Evolutionary conservation across 2,329 filamentous ascomycete genomes (phyloP).

Genomic region (Sphaerulina vaccinii): DNA sequence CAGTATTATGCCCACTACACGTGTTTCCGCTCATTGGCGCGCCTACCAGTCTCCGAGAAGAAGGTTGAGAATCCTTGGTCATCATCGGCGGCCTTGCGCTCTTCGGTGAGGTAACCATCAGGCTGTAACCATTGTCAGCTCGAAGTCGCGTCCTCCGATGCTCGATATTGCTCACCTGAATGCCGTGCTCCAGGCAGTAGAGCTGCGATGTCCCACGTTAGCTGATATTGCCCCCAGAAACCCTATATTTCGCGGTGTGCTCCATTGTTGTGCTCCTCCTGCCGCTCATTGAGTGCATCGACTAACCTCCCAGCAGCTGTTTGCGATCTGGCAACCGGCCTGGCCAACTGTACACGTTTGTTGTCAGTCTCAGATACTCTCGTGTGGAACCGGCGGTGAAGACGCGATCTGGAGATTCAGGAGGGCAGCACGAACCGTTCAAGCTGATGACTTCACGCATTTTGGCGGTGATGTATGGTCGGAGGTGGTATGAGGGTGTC

Average conservation of each 20-base stretch:
- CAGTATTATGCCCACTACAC: slow-evolving; percentile 55
- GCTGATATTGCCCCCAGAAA: slow-evolving; percentile 33
- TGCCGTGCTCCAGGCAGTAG: slow-evolving; percentile 99
- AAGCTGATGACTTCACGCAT: slow-evolving; percentile 99
- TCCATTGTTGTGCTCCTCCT: slow-evolving; percentile 11
- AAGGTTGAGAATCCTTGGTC: slow-evolving; percentile 99
- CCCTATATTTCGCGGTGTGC: slow-evolving; percentile 27
- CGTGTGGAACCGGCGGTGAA: slow-evolving; percentile 41
- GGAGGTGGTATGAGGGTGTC: slow-evolving; percentile 20
- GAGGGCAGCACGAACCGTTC: slow-evolving; percentile 71
- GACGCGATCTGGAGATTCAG: slow-evolving; percentile 36
- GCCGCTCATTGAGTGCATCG: slow-evolving; percentile 29
- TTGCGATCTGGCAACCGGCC: slow-evolving; percentile 99
- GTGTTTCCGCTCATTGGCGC: not conserved
- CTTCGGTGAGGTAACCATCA: slow-evolving; percentile 97
- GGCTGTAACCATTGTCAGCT: slow-evolving; percentile 59
- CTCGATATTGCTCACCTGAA: slow-evolving; percentile 70
- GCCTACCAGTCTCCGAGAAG: slow-evolving; percentile 96
- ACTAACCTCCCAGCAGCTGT: slow-evolving; percentile 99
- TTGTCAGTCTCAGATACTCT: slow-evolving; percentile 49
- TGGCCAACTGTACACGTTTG: slow-evolving; percentile 78
- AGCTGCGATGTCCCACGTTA: slow-evolving; percentile 60
- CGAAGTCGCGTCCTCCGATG: not conserved
- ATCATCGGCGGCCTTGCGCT: slow-evolving; percentile 88
- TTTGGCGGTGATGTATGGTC: slow-evolving; percentile 46